Base-by-base conservation (phyloP, 768 basidiomycete species). In the Coprinopsis marcescibilis region DNA sequence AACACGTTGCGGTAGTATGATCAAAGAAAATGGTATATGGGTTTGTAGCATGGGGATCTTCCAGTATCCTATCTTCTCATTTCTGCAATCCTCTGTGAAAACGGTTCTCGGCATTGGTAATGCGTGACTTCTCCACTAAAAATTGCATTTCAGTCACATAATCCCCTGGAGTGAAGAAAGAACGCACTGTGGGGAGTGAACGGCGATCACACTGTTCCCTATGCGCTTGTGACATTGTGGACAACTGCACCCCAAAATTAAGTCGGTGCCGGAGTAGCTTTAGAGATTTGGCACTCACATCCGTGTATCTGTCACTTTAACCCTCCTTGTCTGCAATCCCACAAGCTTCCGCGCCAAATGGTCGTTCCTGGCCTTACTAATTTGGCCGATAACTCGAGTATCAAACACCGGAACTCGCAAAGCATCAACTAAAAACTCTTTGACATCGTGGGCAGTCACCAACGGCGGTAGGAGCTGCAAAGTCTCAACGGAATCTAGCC, bases 151-250 rank as follows among this genome's bases (percentile, higher is more conserved):
- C 20, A 4, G 3, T 24, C 24, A n/a, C 6, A 32, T 24, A 24
- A 35, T 27, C 11, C 15, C 26, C 25, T 46, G 11, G n/a, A 35
- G 30, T 3, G 35, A 8, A 19, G 34, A 52, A 47, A 49, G 24
- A 46, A 55, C 83, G 59, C 56, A 88, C 90, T 80, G 76, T 32
- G 94, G 94, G 6, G 84, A 72, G 71, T 97, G 94, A 2, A 95
- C 89, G 0, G 92, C 91, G 55, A 98, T 94, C 26, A 94, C 92
- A 51, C 89, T 93, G 53, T 83, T 85, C 4, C 94, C 94, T 19
- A 98, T 68, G 13, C 94, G 80, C 57, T 98, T 97, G 60, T 93
- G 89, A 58, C 95, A 97, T 61, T 94, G 89, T 1, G 94, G 94
- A 55, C 94, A 98, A 65, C 93, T 95, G 53, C 13, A 50, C 45